Percentiles rank a stretch among this genome's conserved stretches.
phyloP scores from a whole-genome alignment of 1,284 basidiomycete species.

The Trichosporon inkin region DNA sequence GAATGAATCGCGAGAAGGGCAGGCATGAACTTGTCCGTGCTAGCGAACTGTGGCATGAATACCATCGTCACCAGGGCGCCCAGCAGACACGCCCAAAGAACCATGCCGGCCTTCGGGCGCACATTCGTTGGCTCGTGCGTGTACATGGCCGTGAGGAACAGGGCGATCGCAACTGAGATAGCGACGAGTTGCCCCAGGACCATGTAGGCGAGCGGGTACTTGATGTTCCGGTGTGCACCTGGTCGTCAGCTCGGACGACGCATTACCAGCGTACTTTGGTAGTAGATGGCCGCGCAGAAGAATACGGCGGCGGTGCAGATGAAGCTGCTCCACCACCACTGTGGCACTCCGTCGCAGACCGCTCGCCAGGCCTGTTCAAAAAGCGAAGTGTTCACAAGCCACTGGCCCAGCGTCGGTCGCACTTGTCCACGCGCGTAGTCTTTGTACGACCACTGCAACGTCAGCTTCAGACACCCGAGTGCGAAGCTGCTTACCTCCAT shows the following conservation, averaged over 20 bases:
- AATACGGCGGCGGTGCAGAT: slow-evolving; percentile 65
- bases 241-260: slow-evolving; percentile 9
- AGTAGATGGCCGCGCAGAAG: slow-evolving; percentile 60
- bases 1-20: slow-evolving; percentile 64
- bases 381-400: slow-evolving; percentile 60
- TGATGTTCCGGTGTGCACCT: slow-evolving; percentile 56
- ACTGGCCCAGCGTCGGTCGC: slow-evolving; percentile 51
- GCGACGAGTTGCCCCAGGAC: slow-evolving; percentile 69
- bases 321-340: slow-evolving; percentile 73
- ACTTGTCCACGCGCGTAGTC: slow-evolving; percentile 49
- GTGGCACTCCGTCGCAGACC: slow-evolving; percentile 54
- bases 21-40: slow-evolving; percentile 55
- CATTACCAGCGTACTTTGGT: slow-evolving; percentile 54
- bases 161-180: slow-evolving; percentile 63
- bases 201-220: slow-evolving; percentile 66
- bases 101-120: slow-evolving; percentile 25
- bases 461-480: background rate
- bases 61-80: slow-evolving; percentile 56
- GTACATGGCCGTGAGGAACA: slow-evolving; percentile 62
- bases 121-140: slow-evolving; percentile 42
- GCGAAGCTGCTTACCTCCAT: slow-evolving; percentile 51
- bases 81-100: slow-evolving; percentile 54
- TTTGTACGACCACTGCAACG: slow-evolving; percentile 58
- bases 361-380: slow-evolving; percentile 63
- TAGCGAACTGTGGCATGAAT: slow-evolving; percentile 55